These are phyloP conservation scores for Jatropha multifida DNA, from an alignment of 441 rosid species.

Conservation along the genomic window DNA sequence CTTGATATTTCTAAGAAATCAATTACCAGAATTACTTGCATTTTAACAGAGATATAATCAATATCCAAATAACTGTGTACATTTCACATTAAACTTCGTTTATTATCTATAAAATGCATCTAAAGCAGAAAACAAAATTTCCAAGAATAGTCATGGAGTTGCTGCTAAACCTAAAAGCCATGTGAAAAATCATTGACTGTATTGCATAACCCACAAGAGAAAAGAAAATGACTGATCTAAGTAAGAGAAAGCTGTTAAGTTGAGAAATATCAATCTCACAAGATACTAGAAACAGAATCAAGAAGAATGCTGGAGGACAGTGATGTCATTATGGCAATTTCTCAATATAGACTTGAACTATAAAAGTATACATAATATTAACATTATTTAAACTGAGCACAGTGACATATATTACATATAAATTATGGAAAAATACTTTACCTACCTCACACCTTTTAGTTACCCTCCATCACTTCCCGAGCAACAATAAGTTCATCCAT, in stretches of 20 bases:
- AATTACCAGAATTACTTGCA: neutral
- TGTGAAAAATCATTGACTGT: neutral
- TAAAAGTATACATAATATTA: conserved; percentile 19
- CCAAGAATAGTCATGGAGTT: neutral
- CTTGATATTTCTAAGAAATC: neutral
- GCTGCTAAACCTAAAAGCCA: neutral
- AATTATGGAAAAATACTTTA: conserved; percentile 16
- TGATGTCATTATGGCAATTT: conserved; percentile 15
- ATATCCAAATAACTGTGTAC: neutral
- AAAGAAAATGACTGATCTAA: neutral
- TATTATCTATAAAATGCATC: neutral
- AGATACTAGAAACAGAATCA: conserved; percentile 13
- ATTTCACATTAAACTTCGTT: neutral
- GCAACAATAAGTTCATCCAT: conserved; percentile 78
- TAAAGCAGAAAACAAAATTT: neutral
- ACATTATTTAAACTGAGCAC: conserved; percentile 28
- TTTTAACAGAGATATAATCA: neutral
- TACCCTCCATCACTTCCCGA: conserved; percentile 30
- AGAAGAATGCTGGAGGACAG: conserved; percentile 16
- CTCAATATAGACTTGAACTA: conserved; percentile 23
- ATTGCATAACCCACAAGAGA: neutral
- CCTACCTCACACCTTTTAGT: conserved; percentile 26
- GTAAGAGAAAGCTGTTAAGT: neutral
- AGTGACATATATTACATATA: conserved; percentile 28
- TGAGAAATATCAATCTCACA: neutral